Base-by-base conservation (phyloP, 2,329 filamentous ascomycete species). In the Colletotrichum tabaci region DNA sequence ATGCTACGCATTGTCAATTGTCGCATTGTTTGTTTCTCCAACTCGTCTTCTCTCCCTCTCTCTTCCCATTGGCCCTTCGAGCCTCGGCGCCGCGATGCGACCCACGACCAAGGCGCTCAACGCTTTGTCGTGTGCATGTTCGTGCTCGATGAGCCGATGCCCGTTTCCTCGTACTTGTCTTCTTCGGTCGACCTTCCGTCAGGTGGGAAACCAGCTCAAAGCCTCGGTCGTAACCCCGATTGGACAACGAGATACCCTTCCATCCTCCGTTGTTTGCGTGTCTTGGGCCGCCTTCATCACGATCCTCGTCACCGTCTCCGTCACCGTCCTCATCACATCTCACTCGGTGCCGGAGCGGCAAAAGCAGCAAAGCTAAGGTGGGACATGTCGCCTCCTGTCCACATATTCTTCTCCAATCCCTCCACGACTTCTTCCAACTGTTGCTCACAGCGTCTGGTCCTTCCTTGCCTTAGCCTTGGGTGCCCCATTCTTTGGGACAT, bases 371-470 rank as follows among this genome's bases (percentile, higher is more conserved):
- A 61, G 58, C 44, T 7, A 8, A 10, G 6, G 52, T 55, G 52
- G 52, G 30, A 9, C 30, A 55, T 38, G 16, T 55, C 18, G 52
- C 52, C 30, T 55, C 30, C 30, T 21, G 52, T 21, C 35, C n/a
- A 12, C 35, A 35, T 35, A 16, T 12, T 26, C 23, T 61, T 61
- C 35, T 23, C 60, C 60, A 30, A 30, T 8, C 30, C 6, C 30
- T 30, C 30, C 30, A 40, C n/a, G 46, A 40, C 13, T 50, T 61
- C 46, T 61, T 61, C 60, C 60, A 61, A n/a, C 60, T 61, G 18
- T 2, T 23, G 35, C 60, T 52, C 46, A 30, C 60, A 40, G 56
- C 30, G 35, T 18, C 50, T 18, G 18, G 49, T 13, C 40, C 61
- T 21, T 13, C 40, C 61, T 21, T 55, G 38, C 35, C 35, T 49